A percentile compares a stretch with the other conserved stretches of the same genome.
Evolutionary conservation across 2,329 filamentous ascomycete genomes (phyloP).

Genomic region (Ophiocordyceps camponoti-rufipedis): DNA sequence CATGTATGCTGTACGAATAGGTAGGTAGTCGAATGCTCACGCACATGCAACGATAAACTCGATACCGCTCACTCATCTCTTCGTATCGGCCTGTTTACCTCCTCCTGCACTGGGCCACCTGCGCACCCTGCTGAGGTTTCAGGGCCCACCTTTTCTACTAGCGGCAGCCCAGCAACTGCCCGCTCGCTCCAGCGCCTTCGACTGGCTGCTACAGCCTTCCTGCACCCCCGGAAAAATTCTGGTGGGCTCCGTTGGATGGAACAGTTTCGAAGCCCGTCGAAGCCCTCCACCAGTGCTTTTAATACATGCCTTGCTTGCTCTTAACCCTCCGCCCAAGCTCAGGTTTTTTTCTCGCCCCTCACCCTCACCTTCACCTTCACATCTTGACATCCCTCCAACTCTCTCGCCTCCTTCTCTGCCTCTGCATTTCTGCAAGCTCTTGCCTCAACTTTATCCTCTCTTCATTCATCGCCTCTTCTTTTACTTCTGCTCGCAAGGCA

Average conservation of each 20-base stretch:
- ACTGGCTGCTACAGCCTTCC: conserved; percentile 16
- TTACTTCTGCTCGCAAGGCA: not conserved
- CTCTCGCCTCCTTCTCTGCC: conserved; percentile 3
- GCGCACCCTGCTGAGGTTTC: not conserved
- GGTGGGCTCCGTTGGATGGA: conserved; percentile 24
- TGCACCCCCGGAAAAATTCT: conserved; percentile 14
- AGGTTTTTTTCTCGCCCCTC: not conserved
- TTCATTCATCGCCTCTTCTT: not conserved
- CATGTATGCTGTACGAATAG: not conserved
- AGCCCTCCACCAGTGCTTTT: conserved; percentile 16
- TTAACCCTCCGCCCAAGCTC: conserved; percentile 5
- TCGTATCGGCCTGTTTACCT: too few relatives aligned
- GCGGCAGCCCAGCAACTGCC: not conserved
- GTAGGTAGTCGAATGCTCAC: not conserved
- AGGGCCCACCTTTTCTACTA: not conserved
- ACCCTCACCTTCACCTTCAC: too few relatives aligned
- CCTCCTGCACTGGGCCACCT: too few relatives aligned
- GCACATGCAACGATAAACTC: not conserved
- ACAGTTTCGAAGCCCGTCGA: conserved; percentile 25
- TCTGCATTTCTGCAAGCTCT: not conserved
- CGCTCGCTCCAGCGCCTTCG: conserved; percentile 4
- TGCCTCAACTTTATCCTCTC: not conserved
- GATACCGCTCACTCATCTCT: not conserved
- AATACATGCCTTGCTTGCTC: conserved; percentile 16
- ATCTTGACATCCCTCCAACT: not conserved